A percentile compares a stretch with the other conserved stretches of the same genome.
phyloP scores from a whole-genome alignment of 148 eudicot species.

The Camellia lanceoleosa region DNA sequence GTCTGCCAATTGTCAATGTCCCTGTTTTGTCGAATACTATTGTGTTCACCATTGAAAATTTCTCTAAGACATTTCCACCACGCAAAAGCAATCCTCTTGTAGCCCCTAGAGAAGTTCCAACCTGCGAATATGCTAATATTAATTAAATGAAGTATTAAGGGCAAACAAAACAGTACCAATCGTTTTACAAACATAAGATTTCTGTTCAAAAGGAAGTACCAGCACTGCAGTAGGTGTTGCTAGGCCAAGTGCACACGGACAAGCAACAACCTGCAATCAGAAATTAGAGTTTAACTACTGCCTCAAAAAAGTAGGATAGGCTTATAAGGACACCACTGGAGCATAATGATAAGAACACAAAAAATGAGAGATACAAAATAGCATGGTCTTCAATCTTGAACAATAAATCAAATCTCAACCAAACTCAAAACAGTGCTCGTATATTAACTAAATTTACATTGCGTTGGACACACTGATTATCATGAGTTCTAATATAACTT shows the following conservation, averaged over 20 bases:
- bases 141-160: neutral
- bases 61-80: slow-evolving; percentile 89
- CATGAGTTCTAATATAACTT: neutral
- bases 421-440: neutral
- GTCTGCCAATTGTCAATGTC: slow-evolving; percentile 88
- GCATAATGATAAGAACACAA: neutral
- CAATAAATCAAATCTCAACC: neutral
- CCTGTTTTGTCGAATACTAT: slow-evolving; percentile 96
- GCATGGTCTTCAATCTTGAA: neutral
- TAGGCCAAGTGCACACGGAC: slow-evolving; percentile 98
- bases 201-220: slow-evolving; percentile 32
- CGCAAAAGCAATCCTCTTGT: slow-evolving; percentile 90
- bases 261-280: slow-evolving; percentile 67
- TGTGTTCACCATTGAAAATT: slow-evolving; percentile 70
- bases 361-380: neutral
- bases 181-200: neutral
- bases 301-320: neutral
- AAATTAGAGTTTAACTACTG: slow-evolving; percentile 11
- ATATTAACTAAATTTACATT: neutral
- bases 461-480: neutral
- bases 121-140: slow-evolving; percentile 27
- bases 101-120: slow-evolving; percentile 98
- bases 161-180: neutral
- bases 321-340: neutral
- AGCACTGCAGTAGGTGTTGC: slow-evolving; percentile 99